Base-by-base conservation (phyloP, 768 basidiomycete genomes). In the Trametes coccinea region DNA sequence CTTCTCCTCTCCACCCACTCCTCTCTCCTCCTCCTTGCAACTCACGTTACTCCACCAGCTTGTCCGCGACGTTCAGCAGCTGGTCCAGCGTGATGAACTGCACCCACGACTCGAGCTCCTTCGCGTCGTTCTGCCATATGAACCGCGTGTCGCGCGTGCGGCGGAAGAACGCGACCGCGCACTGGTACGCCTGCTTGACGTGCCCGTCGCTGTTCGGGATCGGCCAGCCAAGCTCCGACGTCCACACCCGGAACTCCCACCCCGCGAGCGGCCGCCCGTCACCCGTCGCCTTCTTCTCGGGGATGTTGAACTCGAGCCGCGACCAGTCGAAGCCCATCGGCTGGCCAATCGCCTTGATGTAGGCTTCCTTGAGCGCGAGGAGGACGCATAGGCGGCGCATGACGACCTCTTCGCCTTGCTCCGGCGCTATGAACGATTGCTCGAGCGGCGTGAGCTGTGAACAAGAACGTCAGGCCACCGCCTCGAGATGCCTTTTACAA, bases 231-330 rank as follows among this genome's bases (percentile, higher is more conserved):
- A 93, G 80, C 56, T 84, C 83, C 13, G 88, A 84, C 59, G 81
- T 82, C 81, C 89, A 94, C 44, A 93, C 77, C 7, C 92, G 83
- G 74, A 94, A 93, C 71, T 94, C 92, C 92, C 92, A 94, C 0
- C 92, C 92, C 17, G 80, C 78, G 0, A 93, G 77, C 1, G 84
- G 82, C 46, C 84, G 81, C 4, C 85, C 84, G 71, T 93, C 92
- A 2, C 88, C 88, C 1, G 75, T 79, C 6, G 87, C 89, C 2
- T 74, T 79, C 63, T 83, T 77, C 40, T 81, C 80, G 66, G 87
- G 79, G 49, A 93, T 82, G 73, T 92, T 84, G 78, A 92, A 92
- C 66, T 93, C 89, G 63, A 94, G 84, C 2, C 91, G 86, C 5
- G 87, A 85, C 75, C 81, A 90, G 76, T 93, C 90, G 71, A 93